Percentiles rank a stretch among this genome's conserved stretches.
phyloP scores from a whole-genome alignment of 2,329 filamentous ascomycete genomes.

The Ascochyta clinopodiicola region DNA sequence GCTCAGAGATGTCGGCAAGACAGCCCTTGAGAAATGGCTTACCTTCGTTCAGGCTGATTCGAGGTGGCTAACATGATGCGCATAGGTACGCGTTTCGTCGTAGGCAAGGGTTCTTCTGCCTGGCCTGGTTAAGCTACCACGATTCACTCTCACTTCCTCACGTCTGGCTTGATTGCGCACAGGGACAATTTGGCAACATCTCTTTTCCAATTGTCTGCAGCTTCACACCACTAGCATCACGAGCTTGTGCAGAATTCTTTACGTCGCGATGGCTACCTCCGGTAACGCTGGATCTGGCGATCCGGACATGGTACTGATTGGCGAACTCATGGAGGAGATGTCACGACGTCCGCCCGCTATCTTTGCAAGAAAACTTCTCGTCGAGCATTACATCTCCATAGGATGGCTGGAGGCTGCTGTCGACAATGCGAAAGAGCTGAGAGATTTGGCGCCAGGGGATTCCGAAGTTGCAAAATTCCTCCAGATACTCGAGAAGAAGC shows the following conservation, averaged over 20 bases:
- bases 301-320: constrained; percentile 42
- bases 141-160: neutral
- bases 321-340: constrained; percentile 42
- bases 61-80: neutral
- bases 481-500: constrained; percentile 30
- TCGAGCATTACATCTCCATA: constrained; percentile 42
- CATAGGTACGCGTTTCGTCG: neutral
- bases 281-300: constrained; percentile 28
- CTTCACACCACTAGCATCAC: neutral
- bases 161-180: neutral
- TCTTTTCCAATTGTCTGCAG: no score
- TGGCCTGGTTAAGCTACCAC: neutral
- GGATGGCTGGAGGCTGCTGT: constrained; percentile 45
- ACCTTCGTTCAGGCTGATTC: neutral
- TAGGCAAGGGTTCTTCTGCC: neutral
- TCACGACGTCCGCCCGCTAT: constrained; percentile 39
- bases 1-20: constrained; percentile 1
- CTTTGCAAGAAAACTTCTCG: constrained; percentile 37
- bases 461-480: constrained; percentile 32
- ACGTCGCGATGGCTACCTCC: constrained; percentile 11
- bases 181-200: neutral
- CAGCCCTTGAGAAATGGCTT: neutral
- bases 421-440: constrained; percentile 38
- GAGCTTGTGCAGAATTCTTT: neutral
- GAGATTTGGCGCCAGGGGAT: constrained; percentile 29